Conservation (phyloP, 257 asterid genomes). For the Rhazya stricta region DNA sequence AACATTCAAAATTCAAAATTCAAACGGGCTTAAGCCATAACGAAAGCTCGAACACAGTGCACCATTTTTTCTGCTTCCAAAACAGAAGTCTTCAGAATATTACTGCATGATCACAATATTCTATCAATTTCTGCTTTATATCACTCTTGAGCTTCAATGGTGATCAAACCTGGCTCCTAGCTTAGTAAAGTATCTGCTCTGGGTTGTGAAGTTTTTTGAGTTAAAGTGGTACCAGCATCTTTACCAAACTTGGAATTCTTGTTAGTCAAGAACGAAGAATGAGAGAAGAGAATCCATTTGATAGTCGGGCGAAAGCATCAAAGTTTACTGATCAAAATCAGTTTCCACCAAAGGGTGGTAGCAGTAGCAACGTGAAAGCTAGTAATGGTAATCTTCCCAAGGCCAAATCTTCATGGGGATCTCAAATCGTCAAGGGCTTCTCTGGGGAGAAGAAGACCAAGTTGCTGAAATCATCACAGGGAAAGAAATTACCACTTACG, state of each 20-base stretch:
- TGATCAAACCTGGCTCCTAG: not conserved
- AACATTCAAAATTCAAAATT: conserved; percentile 1
- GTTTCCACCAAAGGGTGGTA: conserved; percentile 37
- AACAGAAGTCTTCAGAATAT: not conserved
- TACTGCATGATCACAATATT: not conserved
- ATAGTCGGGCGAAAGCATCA: conserved; percentile 46
- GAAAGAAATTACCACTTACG: conserved; percentile 46
- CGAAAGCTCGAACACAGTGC: not conserved
- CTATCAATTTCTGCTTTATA: not conserved
- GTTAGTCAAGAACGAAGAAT: conserved; percentile 24
- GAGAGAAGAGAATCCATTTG: conserved; percentile 61
- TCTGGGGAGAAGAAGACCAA: conserved; percentile 76
- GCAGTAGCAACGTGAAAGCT: conserved; percentile 38
- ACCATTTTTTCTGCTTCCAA: not conserved
- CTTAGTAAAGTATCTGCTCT: not conserved
- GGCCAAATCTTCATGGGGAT: conserved; percentile 84
- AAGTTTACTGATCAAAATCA: conserved; percentile 68
- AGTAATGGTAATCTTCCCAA: conserved; percentile 44
- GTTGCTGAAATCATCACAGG: conserved; percentile 42
- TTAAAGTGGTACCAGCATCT: not conserved
- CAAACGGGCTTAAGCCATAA: not conserved
- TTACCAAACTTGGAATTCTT: not conserved
- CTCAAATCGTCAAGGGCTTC: conserved; percentile 75
- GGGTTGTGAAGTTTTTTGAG: not conserved
- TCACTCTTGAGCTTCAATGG: not conserved